Conservation (phyloP, 306 rosid species). For the Elaeagnus macrophylla region DNA sequence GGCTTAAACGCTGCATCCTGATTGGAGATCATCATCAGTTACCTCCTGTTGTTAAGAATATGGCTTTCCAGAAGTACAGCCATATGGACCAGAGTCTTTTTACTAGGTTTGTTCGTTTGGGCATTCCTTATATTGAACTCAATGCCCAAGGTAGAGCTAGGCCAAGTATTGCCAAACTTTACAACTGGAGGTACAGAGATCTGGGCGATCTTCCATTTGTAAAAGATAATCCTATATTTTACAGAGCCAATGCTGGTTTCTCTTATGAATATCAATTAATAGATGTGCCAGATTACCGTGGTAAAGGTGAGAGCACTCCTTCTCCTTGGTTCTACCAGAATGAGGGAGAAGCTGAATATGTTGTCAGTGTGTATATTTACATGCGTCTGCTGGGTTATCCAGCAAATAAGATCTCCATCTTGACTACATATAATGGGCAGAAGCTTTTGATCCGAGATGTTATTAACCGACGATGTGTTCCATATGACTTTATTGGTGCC, state of each 20-base stretch:
- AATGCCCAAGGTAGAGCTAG: slow-evolving; percentile 99
- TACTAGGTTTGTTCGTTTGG: slow-evolving; percentile 93
- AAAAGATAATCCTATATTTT: slow-evolving; percentile 49
- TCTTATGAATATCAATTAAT: slow-evolving; percentile 89
- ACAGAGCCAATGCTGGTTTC: slow-evolving; percentile 87
- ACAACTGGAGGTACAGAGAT: slow-evolving; percentile 95
- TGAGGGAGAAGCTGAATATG: slow-evolving; percentile 91
- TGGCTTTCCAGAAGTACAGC: slow-evolving; percentile 98
- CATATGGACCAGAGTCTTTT: slow-evolving; percentile 98
- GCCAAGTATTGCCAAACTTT: slow-evolving; percentile 86
- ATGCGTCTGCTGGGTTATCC: slow-evolving; percentile 93
- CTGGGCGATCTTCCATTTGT: slow-evolving; percentile 88
- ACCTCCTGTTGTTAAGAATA: slow-evolving; percentile 98
- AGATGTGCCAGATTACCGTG: slow-evolving; percentile 90
- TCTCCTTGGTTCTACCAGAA: slow-evolving; percentile 99
- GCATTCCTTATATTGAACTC: slow-evolving; percentile 94
- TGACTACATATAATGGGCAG: slow-evolving; percentile 99
- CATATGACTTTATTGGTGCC: slow-evolving; percentile 85
- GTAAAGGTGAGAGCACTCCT: slow-evolving; percentile 88
- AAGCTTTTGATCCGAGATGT: slow-evolving; percentile 96
- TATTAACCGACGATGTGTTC: slow-evolving; percentile 76
- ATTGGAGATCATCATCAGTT: slow-evolving; percentile 98
- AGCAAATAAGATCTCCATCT: slow-evolving; percentile 89
- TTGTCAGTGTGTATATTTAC: slow-evolving; percentile 89
- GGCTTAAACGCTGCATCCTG: slow-evolving; percentile 93